Base-by-base conservation (phyloP, 2,329 filamentous ascomycete genomes). In the Penicillium occitanis region DNA sequence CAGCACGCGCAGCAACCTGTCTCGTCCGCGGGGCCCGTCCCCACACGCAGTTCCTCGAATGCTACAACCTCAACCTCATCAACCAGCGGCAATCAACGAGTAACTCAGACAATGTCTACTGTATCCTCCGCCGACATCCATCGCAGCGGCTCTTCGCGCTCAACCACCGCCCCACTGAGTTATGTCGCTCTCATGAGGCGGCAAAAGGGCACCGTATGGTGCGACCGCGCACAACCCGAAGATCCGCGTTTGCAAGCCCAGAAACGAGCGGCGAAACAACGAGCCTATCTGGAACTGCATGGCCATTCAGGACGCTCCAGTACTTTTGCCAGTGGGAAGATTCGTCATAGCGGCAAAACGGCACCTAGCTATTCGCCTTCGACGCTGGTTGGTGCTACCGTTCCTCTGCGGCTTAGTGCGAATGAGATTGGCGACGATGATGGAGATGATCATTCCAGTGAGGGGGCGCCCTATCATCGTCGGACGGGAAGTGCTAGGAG, bases 151-250 rank as follows among this genome's bases (percentile, higher is more conserved):
- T 96, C 92, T 3, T 91, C 90, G 61, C 88, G 92, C 72, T 96
- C 92, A 25, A 86, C 85, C 68, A 83, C 82, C 64, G 82, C 82
- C 17, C 86, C 86, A 68, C 81, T 90, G n/a, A 89, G 92, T 70
- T 99, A 99, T 78, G 95, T 99, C 61, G 93, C 95, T 42, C 85
- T 97, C n/a, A 90, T 99, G 81, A 88, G 95, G 69, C 94, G 93
- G 77, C 95, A 99, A 80, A 98, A 98, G 78, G 95, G 93, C 37
- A 99, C 95, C 0, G 95, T 99, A 4, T 99, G 95, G 95, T 97
- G 93, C 81, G 95, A 98, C 76, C 90, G 93, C 63, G 87, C 94
- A 10, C 95, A 99, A 77, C 89, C 91, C 68, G 93, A 98, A 78
- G 95, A 99, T 76, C 92, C 94, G 0, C 87, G 92, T 61, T 82